Evolutionary conservation across 1,139 yeast species (phyloP).

Genomic region (Chernovozyma aurita): DNA sequence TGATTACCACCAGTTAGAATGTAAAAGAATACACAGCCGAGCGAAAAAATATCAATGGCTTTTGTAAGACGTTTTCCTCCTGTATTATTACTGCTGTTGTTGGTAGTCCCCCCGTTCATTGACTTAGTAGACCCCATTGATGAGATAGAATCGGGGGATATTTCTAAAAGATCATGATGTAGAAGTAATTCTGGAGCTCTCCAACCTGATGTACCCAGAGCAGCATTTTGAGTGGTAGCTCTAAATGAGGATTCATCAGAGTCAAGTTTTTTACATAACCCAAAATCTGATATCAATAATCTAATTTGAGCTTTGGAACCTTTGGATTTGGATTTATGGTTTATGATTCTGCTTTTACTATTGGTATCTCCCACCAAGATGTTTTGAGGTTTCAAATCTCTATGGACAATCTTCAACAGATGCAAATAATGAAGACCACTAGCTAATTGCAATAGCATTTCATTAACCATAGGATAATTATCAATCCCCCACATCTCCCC

Average conservation of each 20-base stretch:
- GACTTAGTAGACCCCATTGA: conserved; percentile 21
- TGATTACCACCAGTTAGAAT: conserved; percentile 82
- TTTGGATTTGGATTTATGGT: conserved; percentile 11
- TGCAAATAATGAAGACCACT: conserved; percentile 86
- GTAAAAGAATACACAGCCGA: conserved; percentile 92
- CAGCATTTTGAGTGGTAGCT: conserved; percentile 89
- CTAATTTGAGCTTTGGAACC: conserved; percentile 33
- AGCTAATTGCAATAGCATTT: conserved; percentile 71
- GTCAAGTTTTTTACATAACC: conserved; percentile 87
- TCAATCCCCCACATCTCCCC: conserved; percentile 3
- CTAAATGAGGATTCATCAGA: conserved; percentile 90
- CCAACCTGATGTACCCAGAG: conserved; percentile 96
- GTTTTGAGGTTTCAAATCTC: conserved; percentile 95
- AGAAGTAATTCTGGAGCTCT: conserved; percentile 88
- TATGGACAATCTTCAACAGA: conserved; percentile 85
- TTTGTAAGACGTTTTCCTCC: conserved; percentile 66
- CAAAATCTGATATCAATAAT: conserved; percentile 89
- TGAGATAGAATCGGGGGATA: conserved; percentile 39
- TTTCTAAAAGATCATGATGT: conserved; percentile 36
- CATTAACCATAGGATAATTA: conserved; percentile 22
- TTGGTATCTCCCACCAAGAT: conserved; percentile 73
- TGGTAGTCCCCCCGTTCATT: conserved; percentile 5
- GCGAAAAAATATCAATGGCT: conserved; percentile 88
- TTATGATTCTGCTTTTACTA: neutral
- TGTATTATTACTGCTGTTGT: conserved; percentile 6